phyloP scores from a whole-genome alignment of 73 alveolate genomes.

The Paramecium sonneborni region DNA sequence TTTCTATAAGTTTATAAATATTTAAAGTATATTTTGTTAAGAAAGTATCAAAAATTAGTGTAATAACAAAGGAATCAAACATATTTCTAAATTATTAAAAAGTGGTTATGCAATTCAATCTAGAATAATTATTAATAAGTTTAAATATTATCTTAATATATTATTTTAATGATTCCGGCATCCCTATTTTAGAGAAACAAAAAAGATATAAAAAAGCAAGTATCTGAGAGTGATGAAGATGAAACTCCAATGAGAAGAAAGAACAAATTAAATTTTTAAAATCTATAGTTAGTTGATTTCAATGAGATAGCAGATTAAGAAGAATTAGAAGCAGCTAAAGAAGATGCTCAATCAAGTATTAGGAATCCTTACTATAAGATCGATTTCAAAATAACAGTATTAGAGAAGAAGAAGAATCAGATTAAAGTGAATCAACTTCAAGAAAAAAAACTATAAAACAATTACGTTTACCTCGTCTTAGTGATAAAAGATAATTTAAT shows the following conservation, averaged over 20 bases:
- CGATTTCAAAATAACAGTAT: not conserved
- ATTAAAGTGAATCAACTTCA: not conserved
- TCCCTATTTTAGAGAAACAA: not conserved
- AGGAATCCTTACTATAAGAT: not conserved
- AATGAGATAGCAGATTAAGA: constrained; percentile 1
- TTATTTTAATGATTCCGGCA: constrained; percentile 24
- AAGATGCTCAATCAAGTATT: not conserved
- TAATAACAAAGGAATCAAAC: not conserved
- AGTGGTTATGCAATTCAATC: not conserved
- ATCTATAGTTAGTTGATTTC: not conserved
- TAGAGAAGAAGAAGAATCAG: constrained; percentile 35
- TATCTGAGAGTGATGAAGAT: constrained; percentile 22
- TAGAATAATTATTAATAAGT: not conserved
- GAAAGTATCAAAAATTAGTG: not conserved
- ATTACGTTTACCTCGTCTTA: not conserved
- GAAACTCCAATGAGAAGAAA: constrained; percentile 21
- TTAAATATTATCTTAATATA: not conserved
- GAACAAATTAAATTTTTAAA: not conserved
- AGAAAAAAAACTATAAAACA: not conserved
- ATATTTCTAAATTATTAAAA: not conserved
- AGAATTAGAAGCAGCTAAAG: not conserved
- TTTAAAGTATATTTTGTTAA: not conserved
- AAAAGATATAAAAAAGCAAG: constrained; percentile 1
- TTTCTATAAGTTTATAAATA: not conserved
- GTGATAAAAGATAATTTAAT: not conserved